Base-by-base conservation (phyloP, 1,139 yeast genomes). In the Scheffersomyces lignicola region DNA sequence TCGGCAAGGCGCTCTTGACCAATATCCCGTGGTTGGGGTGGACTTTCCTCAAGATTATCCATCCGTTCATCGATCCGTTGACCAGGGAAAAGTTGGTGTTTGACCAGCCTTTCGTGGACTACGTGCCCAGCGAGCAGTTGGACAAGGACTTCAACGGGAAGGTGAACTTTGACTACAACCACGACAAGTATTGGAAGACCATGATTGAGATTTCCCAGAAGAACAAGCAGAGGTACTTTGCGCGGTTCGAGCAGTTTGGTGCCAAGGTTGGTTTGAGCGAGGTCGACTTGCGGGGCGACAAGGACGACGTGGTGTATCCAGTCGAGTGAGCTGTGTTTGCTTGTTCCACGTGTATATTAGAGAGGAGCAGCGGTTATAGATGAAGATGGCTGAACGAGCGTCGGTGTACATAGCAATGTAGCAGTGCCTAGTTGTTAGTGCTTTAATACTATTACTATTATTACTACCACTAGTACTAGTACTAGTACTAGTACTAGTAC, bases 231-330 rank as follows among this genome's bases (percentile, higher is more conserved):
- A 47, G 47, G n/a, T 69, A 69, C 45, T 47, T 60, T 40, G 53
- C 59, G 35, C 60, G 72, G 44, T 70, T 67, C 42, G 64, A 60
- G 37, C 56, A 52, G 34, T 60, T 71, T 37, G 76, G 76, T 5
- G 52, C 60, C 1, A 53, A 51, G 24, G 60, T 71, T 29, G 77
- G 76, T 2, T 62, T 69, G 41, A 66, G 74, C 45, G 98, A 92
- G 58, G 69, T 66, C 33, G 96, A 86, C 54, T 69, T 90, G 47
- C 73, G 96, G 57, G 86, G 86, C 22, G 56, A 58, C 29, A 47
- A 53, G 36, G 79, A 76, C 3, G 68, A 64, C 33, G 50, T 75
- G 37, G 45, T 40, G 32, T 49, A 55, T 42, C 64, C 68, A 1
- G 61, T 63, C 24, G 77, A 76, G n/a, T n/a, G n/a, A n/a, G n/a